Base-by-base conservation (phyloP, 768 basidiomycete genomes). In the Russula virescens region DNA sequence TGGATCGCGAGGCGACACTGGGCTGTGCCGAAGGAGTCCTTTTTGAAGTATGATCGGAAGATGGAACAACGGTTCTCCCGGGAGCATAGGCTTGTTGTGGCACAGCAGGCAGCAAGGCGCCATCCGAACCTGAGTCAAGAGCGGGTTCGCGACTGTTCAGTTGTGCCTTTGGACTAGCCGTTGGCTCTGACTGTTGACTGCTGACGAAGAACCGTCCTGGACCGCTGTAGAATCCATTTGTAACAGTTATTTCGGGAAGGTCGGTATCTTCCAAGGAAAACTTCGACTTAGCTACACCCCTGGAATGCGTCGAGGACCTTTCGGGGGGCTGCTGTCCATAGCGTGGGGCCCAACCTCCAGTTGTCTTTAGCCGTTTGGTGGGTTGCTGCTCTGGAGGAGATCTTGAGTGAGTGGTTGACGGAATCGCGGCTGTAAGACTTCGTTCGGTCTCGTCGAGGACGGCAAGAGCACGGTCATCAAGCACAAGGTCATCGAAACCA, bases 371-470 rank as follows among this genome's bases (percentile, higher is more conserved):
- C 21, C 66, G 60, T 25, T 67, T 67, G 19, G 64, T 34, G 6
- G 58, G 64, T 50, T 57, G 66, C 40, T 40, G 59, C 19, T 56
- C 60, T 43, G 46, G n/a, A 28, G 65, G 35, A 38, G 67, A 40
- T 14, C n/a, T 52, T 19, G 64, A 43, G 47, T 42, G 59, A n/a
- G 63, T 34, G 5, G 34, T 47, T 45, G 55, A 40, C 3, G 51
- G 19, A 45, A 21, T 19, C 1, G 45, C 19, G 11, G 54, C 42
- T 31, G 25, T 23, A 42, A 67, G 62, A 19, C 19, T 46, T 23
- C 61, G 55, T 59, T 68, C 67, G n/a, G 66, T 61, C 54, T 58
- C 65, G 26, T 68, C 67, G 40, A 68, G 65, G 35, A 48, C 58
- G 19, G 67, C 65, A 23, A 68, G 58, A 28, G 61, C 45, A 31